Evolutionary conservation across 441 rosid species (phyloP).

Genomic region (Gossypium gossypioides): DNA sequence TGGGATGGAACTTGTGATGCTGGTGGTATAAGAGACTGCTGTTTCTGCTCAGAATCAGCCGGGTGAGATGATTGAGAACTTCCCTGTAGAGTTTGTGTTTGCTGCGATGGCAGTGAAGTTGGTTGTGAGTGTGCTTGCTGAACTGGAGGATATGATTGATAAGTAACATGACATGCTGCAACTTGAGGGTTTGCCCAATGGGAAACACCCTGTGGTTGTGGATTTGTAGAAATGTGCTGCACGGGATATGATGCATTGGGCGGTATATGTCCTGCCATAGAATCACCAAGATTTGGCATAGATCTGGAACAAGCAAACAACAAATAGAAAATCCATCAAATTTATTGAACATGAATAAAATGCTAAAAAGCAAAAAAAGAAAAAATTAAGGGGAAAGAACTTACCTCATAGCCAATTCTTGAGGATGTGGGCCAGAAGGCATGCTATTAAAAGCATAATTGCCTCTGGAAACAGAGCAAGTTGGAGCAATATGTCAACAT

Average conservation of each 20-base stretch:
- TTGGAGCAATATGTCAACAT: neutral
- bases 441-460: slow-evolving; percentile 23
- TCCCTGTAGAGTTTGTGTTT: slow-evolving; percentile 26
- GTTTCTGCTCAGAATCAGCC: slow-evolving; percentile 32
- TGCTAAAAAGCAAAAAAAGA: neutral
- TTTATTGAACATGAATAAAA: neutral
- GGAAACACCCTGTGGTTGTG: slow-evolving; percentile 37
- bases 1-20: slow-evolving; percentile 32
- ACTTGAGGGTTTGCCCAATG: slow-evolving; percentile 33
- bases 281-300: slow-evolving; percentile 27
- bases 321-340: slow-evolving; percentile 6
- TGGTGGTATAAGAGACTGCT: slow-evolving; percentile 18
- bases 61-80: slow-evolving; percentile 38
- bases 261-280: slow-evolving; percentile 28
- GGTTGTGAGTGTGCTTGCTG: slow-evolving; percentile 33
- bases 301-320: slow-evolving; percentile 27
- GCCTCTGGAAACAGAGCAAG: slow-evolving; percentile 27
- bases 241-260: slow-evolving; percentile 40
- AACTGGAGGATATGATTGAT: slow-evolving; percentile 30
- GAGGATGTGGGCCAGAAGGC: slow-evolving; percentile 26
- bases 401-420: slow-evolving; percentile 32
- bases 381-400: neutral
- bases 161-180: slow-evolving; percentile 28
- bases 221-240: slow-evolving; percentile 35
- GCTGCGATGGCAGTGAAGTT: slow-evolving; percentile 29